Conservation (phyloP, 2,329 filamentous ascomycete genomes). For the Penicillium sp. region DNA sequence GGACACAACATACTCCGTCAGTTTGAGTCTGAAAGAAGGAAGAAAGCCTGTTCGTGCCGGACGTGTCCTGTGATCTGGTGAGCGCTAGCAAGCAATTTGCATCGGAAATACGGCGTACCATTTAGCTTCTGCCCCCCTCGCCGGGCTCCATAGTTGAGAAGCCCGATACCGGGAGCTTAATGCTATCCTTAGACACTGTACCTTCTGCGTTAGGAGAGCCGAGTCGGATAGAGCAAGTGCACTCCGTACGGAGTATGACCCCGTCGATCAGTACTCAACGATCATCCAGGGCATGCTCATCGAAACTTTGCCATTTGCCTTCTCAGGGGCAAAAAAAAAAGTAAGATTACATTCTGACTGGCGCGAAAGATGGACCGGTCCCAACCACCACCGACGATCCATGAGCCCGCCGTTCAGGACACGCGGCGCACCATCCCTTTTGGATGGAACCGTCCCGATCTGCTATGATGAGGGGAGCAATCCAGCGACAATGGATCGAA, state of each 20-base stretch:
- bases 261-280: no score
- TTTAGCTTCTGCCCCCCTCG: background rate
- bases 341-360: conserved; percentile 7
- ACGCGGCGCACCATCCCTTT: conserved; percentile 1
- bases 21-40: background rate
- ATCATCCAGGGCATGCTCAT: background rate
- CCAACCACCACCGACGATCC: conserved; percentile 2
- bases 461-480: background rate
- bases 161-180: conserved; percentile 1
- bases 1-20: background rate
- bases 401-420: background rate
- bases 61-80: background rate
- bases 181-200: background rate
- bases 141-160: background rate
- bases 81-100: background rate
- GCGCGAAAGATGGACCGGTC: background rate
- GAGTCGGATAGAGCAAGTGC: background rate
- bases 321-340: background rate
- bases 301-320: background rate
- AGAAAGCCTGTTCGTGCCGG: conserved; percentile 3
- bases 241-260: background rate
- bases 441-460: background rate
- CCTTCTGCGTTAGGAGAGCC: background rate
- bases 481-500: background rate
- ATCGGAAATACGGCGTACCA: background rate